Base-by-base conservation (phyloP, 2,329 filamentous ascomycete species). In the Fusarium sp. region DNA sequence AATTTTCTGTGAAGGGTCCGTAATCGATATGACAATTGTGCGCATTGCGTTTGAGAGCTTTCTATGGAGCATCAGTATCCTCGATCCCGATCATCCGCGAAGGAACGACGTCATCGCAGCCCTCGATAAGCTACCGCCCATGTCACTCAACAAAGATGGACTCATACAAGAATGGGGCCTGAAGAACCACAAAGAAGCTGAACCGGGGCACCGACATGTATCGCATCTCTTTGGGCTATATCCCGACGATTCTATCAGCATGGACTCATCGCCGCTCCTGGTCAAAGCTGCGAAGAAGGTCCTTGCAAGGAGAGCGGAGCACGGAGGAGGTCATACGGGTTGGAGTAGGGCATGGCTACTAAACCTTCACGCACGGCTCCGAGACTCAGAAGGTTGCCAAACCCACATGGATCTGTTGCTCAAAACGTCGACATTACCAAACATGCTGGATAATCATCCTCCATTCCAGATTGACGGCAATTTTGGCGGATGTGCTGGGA, bases 271-370 rank as follows among this genome's bases (percentile, higher is more conserved):
- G 0, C 71, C 77, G 0, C 73, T 76, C 1, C 58, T 82, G 8
- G 72, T 73, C 4, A 66, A 71, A 1, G 81, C 82, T 11, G 80
- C 81, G 3, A 74, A 64, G 22, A 76, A 69, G 11, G 80, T 81
- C 0, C 74, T 84, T 3, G 72, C 78, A 0, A 70, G 79, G 12
- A 67, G 82, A 31, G 77, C 79, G 0, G 78, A 77, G 0, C 75
- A 82, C 20, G 82, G 81, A 6, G 84, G 85, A 9, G 87, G 85
- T 0, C 83, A 86, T 58, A 89, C 86, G 0, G 87, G 87, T 0
- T 89, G 87, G 87, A 86, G 85, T 8, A 81, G 85, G 22, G 85
- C 85, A 10, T 89, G 86, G 86, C 77, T 85, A 1, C 79, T 87
- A n/a, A 86, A 84, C 45, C 79, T 87, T 44, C 85, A 85, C 58